Evolutionary conservation across 2,329 filamentous ascomycete genomes (phyloP).

Genomic region (Alternaria metachromatica): DNA sequence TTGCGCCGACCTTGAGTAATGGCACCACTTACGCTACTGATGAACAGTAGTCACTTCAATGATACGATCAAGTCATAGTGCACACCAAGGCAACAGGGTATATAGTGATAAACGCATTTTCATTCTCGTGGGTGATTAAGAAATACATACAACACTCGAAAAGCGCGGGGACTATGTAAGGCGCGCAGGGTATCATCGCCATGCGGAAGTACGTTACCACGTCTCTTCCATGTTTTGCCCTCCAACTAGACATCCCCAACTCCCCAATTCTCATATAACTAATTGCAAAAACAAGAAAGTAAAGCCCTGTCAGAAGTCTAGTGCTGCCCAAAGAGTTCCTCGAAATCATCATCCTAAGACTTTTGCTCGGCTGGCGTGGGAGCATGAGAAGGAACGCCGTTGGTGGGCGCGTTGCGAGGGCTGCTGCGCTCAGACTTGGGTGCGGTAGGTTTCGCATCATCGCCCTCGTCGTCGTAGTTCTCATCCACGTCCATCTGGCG

Average conservation of each 20-base stretch:
- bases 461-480: conserved; percentile 93
- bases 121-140: conserved; percentile 12
- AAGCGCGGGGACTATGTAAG: conserved; percentile 5
- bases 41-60: not conserved
- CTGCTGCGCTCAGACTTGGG: conserved; percentile 55
- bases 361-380: conserved; percentile 48
- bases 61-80: not conserved
- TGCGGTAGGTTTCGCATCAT: conserved; percentile 71
- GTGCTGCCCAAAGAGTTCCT: not conserved
- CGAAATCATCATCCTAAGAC: conserved; percentile 26
- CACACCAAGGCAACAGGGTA: not conserved
- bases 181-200: conserved; percentile 19
- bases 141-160: conserved; percentile 11
- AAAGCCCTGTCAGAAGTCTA: not conserved
- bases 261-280: not conserved
- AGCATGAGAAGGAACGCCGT: conserved; percentile 42
- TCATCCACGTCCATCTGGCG: conserved; percentile 97
- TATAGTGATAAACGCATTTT: conserved; percentile 5
- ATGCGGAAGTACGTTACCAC: conserved; percentile 12
- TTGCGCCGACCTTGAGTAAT: not conserved
- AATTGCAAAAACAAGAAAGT: not conserved
- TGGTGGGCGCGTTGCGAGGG: conserved; percentile 46
- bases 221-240: conserved; percentile 7
- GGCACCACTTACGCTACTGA: not conserved
- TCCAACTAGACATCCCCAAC: conserved; percentile 8